Evolutionary conservation across 495 filamentous ascomycete species (phyloP).

Genomic region (Amniculicola lignicola): DNA sequence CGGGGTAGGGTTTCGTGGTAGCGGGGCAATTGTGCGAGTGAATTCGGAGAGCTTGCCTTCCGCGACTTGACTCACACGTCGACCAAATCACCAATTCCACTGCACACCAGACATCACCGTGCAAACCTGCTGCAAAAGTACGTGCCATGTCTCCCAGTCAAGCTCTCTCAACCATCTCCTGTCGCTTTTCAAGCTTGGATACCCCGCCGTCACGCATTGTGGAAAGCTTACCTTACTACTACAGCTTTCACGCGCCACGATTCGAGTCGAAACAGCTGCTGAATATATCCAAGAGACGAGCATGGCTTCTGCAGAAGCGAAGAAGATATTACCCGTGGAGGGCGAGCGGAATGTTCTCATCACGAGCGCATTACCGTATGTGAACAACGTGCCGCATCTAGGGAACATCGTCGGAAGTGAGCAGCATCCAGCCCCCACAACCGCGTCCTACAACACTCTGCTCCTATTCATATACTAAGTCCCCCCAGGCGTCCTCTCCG

Average conservation of each 20-base stretch:
- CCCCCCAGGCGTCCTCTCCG: constrained; percentile 71
- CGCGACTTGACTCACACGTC: too few species aligned
- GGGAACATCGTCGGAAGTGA: constrained; percentile 47
- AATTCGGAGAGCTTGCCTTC: too few species aligned
- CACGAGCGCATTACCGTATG: constrained; percentile 60
- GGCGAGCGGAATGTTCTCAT: constrained; percentile 54
- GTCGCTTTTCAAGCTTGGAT: too few species aligned
- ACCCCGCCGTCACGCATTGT: too few species aligned
- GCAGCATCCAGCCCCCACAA: background rate
- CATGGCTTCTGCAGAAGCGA: constrained; percentile 14
- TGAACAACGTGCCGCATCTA: constrained; percentile 79
- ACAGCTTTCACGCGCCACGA: too few species aligned
- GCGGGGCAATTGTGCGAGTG: too few species aligned
- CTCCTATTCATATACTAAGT: background rate
- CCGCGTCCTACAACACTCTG: background rate
- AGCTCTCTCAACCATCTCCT: too few species aligned
- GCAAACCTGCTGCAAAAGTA: too few species aligned
- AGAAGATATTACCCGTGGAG: constrained; percentile 46
- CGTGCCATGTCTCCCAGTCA: too few species aligned
- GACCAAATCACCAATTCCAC: too few species aligned
- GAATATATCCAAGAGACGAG: background rate
- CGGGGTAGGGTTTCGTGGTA: constrained; percentile 12
- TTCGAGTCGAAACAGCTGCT: background rate
- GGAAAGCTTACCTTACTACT: too few species aligned
- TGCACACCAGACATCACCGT: too few species aligned